Base-by-base conservation (phyloP, 176 grass and related monocot genomes). In the Poa pratensis region DNA sequence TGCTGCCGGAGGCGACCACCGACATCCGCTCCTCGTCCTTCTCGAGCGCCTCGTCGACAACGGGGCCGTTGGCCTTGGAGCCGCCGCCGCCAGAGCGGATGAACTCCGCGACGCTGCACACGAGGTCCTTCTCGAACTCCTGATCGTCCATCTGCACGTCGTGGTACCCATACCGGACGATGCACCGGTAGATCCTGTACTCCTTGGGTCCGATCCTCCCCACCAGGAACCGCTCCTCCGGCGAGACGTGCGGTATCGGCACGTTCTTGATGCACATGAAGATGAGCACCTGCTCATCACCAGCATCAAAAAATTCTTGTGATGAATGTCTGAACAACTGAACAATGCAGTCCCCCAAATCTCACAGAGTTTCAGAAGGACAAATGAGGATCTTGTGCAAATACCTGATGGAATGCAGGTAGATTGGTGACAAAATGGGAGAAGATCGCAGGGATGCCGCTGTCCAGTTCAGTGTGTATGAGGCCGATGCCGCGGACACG, bases 341-440 rank as follows among this genome's bases (percentile, higher is more conserved):
- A 15, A 15, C 48, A 49, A 49, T 3, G 48, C 48, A 48, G 45
- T 13, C 12, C 12, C 46, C 46, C 46, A 12, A 48, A 48, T 48
- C 46, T 48, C 42, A 48, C 12, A 48, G 46, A 13, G 46, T 14
- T 48, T 48, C 51, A 37, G 19, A 40, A 63, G 0, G 48, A 49
- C n/a, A n/a, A n/a, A n/a, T 15, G 0, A 49, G 48, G 16, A 20
- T 12, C n/a, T n/a, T 60, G 7, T 77, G n/a, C 67, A 60, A 26
- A 13, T 81, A 96, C 96, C 93, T 99, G 91, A 61, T 99, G 96
- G 78, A 99, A 99, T 45, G 96, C 96, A 40, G 96, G 96, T 2
- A 99, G 82, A 76, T 96, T 99, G 34, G 96, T 99, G 66, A 99
- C 94, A 23, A 99, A 99, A 88, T 99, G 96, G 2, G 96, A 94